These are phyloP conservation scores for Tricholoma sp. DNA, from an alignment of 768 basidiomycete genomes.

Conservation along the genomic window DNA sequence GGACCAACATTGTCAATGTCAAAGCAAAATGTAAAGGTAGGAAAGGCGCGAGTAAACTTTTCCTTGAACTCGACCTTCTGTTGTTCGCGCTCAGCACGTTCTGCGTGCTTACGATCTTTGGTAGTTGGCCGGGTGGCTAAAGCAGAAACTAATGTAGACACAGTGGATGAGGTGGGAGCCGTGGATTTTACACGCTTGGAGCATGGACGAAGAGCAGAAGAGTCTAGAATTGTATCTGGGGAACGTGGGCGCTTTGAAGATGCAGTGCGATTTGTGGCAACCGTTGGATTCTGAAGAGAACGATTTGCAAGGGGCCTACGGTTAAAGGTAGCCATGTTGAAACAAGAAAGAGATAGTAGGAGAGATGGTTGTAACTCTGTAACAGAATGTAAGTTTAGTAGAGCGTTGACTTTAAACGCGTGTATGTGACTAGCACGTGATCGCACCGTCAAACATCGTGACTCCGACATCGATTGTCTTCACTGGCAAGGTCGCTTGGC, in stretches of 20 bases:
- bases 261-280: slow-evolving; percentile 25
- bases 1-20: slow-evolving; percentile 33
- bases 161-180: slow-evolving; percentile 9
- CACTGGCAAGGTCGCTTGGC: no score
- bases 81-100: slow-evolving; percentile 49
- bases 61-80: slow-evolving; percentile 68
- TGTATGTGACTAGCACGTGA: slow-evolving; percentile 1
- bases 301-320: slow-evolving; percentile 47
- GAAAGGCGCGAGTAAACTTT: slow-evolving; percentile 86
- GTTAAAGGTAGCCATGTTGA: slow-evolving; percentile 40
- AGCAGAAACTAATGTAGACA: no score
- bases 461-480: background rate
- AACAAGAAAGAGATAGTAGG: slow-evolving; percentile 14
- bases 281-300: slow-evolving; percentile 27
- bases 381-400: slow-evolving; percentile 1
- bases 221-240: slow-evolving; percentile 39
- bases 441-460: background rate
- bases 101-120: slow-evolving; percentile 43
- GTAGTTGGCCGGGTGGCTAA: slow-evolving; percentile 26
- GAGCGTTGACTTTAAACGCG: background rate
- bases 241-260: slow-evolving; percentile 45
- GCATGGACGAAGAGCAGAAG: slow-evolving; percentile 9
- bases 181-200: slow-evolving; percentile 43
- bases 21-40: slow-evolving; percentile 80
- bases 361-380: no score